Base-by-base conservation (phyloP, 805 yeast genomes). In the Ogataea chonburiensis region DNA sequence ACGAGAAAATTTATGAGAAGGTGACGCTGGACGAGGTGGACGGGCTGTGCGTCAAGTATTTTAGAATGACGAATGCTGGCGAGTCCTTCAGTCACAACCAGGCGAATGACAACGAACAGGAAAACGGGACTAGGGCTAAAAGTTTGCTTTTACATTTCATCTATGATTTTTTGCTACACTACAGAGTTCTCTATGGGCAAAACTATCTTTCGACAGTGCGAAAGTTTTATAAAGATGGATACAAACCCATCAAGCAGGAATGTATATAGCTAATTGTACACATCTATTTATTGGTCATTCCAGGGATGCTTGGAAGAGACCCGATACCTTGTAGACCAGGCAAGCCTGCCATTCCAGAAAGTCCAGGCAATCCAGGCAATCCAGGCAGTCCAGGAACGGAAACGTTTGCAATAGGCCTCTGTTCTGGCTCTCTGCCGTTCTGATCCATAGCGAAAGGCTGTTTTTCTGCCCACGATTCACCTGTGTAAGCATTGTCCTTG, bases 401-500 rank as follows among this genome's bases (percentile, higher is more conserved):
- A 5, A 28, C 22, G 17, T 28, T 28, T 8, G 24, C 18, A 9
- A 28, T 10, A 3, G 29, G 34, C 19, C 12, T 24, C 13, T 13
- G 29, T 9, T 29, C 39, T n/a, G 12, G 19, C 16, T 35, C 34
- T 29, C 39, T 35, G 8, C 39, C 39, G 21, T 35, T 35, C 25
- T 29, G 33, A 10, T 35, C 39, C 39, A 35, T 35, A 6, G 39
- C 13, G 12, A 35, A 34, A 17, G 49, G 58, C 33, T 54, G 61
- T 15, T 46, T 47, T 18, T 51, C 56, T 8, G 44, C 34, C 57
- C 60, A 54, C 2, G 53, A 40, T 21, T 55, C 61, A 5, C 64
- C 64, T 2, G 86, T 81, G 61, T 88, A 87, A 38, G 86, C 79
- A 11, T 86, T 83, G 58, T 86, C 96, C 46, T 79, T 77, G 64